Conservation (phyloP, 805 yeast genomes). For the Brettanomyces anomalus region DNA sequence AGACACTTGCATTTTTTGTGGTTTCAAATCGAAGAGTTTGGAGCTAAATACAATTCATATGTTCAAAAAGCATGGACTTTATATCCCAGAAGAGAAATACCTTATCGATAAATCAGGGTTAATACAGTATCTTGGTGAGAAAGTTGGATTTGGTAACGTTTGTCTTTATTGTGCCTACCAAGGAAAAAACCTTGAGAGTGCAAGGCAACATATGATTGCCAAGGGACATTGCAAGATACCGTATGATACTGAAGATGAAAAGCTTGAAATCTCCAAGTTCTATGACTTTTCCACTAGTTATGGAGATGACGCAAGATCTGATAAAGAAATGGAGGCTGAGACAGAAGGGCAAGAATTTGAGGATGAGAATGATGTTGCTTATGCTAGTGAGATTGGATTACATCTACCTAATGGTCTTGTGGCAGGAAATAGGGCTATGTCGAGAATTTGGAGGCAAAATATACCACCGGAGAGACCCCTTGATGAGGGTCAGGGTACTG, state of each 20-base stretch:
- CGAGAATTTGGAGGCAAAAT: conserved; percentile 64
- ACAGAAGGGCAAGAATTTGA: conserved; percentile 20
- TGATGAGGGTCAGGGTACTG: conserved; percentile 62
- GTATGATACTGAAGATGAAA: conserved; percentile 73
- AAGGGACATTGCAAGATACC: conserved; percentile 89
- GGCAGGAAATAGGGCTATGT: conserved; percentile 74
- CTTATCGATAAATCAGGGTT: conserved; percentile 64
- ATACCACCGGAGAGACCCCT: conserved; percentile 38
- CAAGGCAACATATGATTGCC: conserved; percentile 77
- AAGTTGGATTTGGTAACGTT: conserved; percentile 72
- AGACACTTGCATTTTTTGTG: conserved; percentile 43
- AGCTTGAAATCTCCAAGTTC: conserved; percentile 64
- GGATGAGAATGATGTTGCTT: conserved; percentile 24
- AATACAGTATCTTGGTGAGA: conserved; percentile 66
- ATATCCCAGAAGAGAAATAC: conserved; percentile 73
- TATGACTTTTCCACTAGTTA: conserved; percentile 76
- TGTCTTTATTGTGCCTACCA: conserved; percentile 78
- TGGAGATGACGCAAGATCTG: conserved; percentile 22
- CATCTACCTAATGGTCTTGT: conserved; percentile 70
- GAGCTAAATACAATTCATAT: conserved; percentile 57
- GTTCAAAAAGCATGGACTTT: conserved; percentile 75
- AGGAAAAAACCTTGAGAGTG: conserved; percentile 79
- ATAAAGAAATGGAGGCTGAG: conserved; percentile 19
- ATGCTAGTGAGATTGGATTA: conserved; percentile 47
- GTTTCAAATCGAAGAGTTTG: conserved; percentile 26